Evolutionary conservation across 2,329 filamentous ascomycete genomes (phyloP), one percentile per base, ranked within the genome.

Genomic region (Teratosphaeria nubilosa): DNA sequence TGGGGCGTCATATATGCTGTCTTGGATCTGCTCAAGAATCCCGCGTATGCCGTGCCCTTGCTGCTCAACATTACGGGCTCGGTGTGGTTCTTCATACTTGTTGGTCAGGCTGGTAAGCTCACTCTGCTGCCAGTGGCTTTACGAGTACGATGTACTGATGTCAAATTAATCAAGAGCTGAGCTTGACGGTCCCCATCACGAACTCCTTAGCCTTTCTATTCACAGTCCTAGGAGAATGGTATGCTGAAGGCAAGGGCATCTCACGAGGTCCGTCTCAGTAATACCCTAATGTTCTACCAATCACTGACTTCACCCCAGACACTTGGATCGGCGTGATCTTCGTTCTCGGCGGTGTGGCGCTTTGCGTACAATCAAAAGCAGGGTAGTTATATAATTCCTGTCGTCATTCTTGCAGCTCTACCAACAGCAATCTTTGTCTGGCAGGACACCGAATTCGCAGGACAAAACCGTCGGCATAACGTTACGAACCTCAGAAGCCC

Each of bases 191-290:
- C 0, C 92, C 92, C 1, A 94, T 97, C 62, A 91, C 92, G 1
- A 97, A 97, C 69, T 95, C 91, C 0, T 76, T 95, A 68, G 92
- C 92, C 0, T 97, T 97, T 66, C 74, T 97, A n/a, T 97, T 96
- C 69, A 97, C 92, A 0, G 91, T 96, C 1, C 69, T 96, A 13
- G 92, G 91, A 0, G 92, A 97, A 66, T 97, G 91, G 91, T 95
- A 87, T 79, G 90, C 92, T 0, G 92, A 96, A 68, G 85, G 85
- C 60, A 97, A 96, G 72, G 87, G 91, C 1, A 95, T 97, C 61
- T 88, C 86, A 65, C 82, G 84, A 78, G 84, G 89, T 91, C 76
- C 68, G 81, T 75, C 13, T 34, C 9, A 45, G 24, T 7, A 31
- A 41, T 30, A 37, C 22, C 13, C 55, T 2, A 41, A 24, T 22